Evolutionary conservation across 2,329 filamentous ascomycete genomes (phyloP), one percentile per base, ranked within the genome.

Genomic region (Neopestalotiopsis rosae): DNA sequence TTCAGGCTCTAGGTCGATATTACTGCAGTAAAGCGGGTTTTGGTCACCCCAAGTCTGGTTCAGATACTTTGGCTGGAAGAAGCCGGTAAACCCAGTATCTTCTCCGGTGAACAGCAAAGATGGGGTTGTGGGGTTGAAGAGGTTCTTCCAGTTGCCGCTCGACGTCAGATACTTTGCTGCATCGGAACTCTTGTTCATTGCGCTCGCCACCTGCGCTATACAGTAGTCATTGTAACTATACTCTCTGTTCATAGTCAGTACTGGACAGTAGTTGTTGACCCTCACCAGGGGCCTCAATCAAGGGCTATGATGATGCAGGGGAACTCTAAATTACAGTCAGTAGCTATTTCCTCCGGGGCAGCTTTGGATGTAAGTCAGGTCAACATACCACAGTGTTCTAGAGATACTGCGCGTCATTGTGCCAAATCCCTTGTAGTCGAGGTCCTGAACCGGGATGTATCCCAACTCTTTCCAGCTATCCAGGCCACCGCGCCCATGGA

Each of bases 151-250:
- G 76, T 93, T 91, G 0, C 81, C 81, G 66, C 89, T 88, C 0
- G 89, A 86, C 0, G 78, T 77, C 0, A 87, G 75, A 69, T 93
- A 94, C 74, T 87, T 90, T 65, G 87, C 82, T 30, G 84, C 82
- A 63, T 92, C 91, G 0, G 76, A 79, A 2, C 82, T 81, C 13
- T 87, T 83, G 1, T 87, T 88, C 52, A 92, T 76, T 0, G 80
- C 83, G 10, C 84, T 83, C 0, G 91, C 91, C 68, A 94, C 87
- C 61, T 89, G 83, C 0, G 89, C 84, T 67, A 93, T 90, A 71
- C 88, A 89, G 74, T 89, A 95, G 79, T 94, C 92, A 71, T 94
- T 89, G 78, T 94, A 94, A 6, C 90, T 88, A 76, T 95, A 95
- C 77, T 94, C 92, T 17, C 64, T 66, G 20, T 10, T 66, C 1